Percentiles rank a stretch among this genome's conserved stretches.
phyloP scores from a whole-genome alignment of 345 rosid species.

The Dipteronia dyeriana region DNA sequence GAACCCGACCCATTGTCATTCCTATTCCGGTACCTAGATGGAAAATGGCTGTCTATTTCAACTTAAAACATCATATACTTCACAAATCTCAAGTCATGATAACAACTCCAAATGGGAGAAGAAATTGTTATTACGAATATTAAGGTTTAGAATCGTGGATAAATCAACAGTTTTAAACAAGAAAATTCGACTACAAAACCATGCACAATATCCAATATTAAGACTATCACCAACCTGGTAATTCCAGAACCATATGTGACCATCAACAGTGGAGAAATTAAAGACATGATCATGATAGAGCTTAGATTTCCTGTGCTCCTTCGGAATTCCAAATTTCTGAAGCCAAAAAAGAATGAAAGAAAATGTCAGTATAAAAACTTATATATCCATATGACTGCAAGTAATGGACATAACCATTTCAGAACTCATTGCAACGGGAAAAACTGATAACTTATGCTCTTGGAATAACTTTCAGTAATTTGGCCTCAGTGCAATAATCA shows the following conservation, averaged over 20 bases:
- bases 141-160: background rate
- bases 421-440: background rate
- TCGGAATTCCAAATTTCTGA: constrained; percentile 86
- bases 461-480: background rate
- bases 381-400: background rate
- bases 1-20: no score
- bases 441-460: background rate
- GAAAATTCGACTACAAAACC: no score
- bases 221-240: no score
- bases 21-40: no score
- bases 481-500: background rate
- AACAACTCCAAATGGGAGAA: background rate
- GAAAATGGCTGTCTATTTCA: no score
- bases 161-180: background rate
- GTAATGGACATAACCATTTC: background rate
- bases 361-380: background rate
- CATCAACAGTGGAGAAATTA: no score
- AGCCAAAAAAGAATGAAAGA: background rate
- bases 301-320: constrained; percentile 88
- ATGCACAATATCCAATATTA: no score
- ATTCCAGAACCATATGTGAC: no score
- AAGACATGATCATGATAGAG: constrained; percentile 96
- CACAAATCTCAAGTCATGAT: background rate
- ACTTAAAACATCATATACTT: background rate
- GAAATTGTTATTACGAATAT: background rate